Evolutionary conservation across 2,329 filamentous ascomycete genomes (phyloP).

Genomic region (Xylariomycetidae sp.): DNA sequence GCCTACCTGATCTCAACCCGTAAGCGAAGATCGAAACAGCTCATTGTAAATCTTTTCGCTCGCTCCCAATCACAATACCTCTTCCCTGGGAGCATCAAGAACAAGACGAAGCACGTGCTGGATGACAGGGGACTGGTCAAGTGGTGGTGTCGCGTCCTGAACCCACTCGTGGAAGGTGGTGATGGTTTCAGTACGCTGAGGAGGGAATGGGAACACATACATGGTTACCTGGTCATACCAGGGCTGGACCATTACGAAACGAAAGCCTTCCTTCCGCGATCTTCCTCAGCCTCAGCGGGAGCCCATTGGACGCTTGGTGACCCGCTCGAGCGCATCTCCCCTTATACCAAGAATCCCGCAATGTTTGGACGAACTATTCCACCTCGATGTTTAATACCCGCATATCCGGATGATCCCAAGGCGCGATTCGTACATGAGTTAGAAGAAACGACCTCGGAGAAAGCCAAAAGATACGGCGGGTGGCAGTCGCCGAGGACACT

Average conservation of each 20-base stretch:
- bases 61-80: slow-evolving; percentile 90
- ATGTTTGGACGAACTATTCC: slow-evolving; percentile 52
- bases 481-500: slow-evolving; percentile 83
- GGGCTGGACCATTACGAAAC: slow-evolving; percentile 81
- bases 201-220: slow-evolving; percentile 44
- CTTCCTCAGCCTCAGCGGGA: slow-evolving; percentile 41
- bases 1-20: slow-evolving; percentile 66
- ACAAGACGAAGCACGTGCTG: slow-evolving; percentile 80
- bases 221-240: slow-evolving; percentile 81
- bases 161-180: slow-evolving; percentile 62
- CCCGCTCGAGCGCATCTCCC: slow-evolving; percentile 61
- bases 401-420: slow-evolving; percentile 94
- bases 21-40: slow-evolving; percentile 58
- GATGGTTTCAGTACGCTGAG: slow-evolving; percentile 25
- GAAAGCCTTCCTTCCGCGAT: slow-evolving; percentile 67
- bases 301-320: slow-evolving; percentile 69
- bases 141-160: slow-evolving; percentile 91
- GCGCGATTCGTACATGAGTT: slow-evolving; percentile 83
- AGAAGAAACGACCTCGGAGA: slow-evolving; percentile 63
- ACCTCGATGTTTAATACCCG: slow-evolving; percentile 78
- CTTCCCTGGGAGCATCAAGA: slow-evolving; percentile 87
- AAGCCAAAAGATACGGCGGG: slow-evolving; percentile 53
- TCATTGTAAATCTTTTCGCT: slow-evolving; percentile 86
- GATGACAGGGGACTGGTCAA: slow-evolving; percentile 86
- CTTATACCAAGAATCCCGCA: slow-evolving; percentile 49